Base-by-base conservation (phyloP, 305 asterid species). In the Solanum aculeatissimum region DNA sequence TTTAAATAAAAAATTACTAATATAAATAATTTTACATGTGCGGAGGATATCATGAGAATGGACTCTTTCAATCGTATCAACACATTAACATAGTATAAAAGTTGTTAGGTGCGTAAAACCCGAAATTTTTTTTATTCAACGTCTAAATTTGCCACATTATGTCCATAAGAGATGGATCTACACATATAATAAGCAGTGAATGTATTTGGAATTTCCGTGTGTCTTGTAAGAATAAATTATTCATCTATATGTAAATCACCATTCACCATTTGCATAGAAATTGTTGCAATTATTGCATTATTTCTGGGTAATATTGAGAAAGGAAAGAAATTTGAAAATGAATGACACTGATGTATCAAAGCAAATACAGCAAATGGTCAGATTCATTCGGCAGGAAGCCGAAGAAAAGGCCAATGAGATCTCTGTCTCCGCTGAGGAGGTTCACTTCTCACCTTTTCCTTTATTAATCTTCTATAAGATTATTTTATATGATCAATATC, bases 351-450 rank as follows among this genome's bases (percentile, higher is more conserved):
- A 90, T 85, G 92, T 87, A 35, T 89, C 91, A 79, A 90, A 90
- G 83, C 92, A 90, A 86, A 90, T 90, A 85, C 92, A 90, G 42
- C 91, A 89, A 82, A 90, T 90, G 92, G 89, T 90, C 43, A 79
- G 88, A 78, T 90, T 90, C 87, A 90, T 89, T 55, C 87, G 92
- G 74, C 92, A 90, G 81, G 92, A 90, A 86, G 92, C 92, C 84
- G 89, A 90, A 86, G 92, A 90, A 84, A 89, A 90, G 86, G 91
- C 91, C 84, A 90, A 89, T 68, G 93, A 89, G 84, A 90, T 85
- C 70, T 83, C 84, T 71, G 85, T 86, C 66, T 89, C 89, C 12
- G 89, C 91, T 29, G 84, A 90, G 29, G 92, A 88, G 91, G 91
- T 87, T 49, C 15, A 45, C 68, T 77, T 45, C 21, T 23, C 47